Evolutionary conservation across 768 basidiomycete genomes (phyloP), one percentile per base, ranked within the genome.

Genomic region (Guyanaporus albipodus): DNA sequence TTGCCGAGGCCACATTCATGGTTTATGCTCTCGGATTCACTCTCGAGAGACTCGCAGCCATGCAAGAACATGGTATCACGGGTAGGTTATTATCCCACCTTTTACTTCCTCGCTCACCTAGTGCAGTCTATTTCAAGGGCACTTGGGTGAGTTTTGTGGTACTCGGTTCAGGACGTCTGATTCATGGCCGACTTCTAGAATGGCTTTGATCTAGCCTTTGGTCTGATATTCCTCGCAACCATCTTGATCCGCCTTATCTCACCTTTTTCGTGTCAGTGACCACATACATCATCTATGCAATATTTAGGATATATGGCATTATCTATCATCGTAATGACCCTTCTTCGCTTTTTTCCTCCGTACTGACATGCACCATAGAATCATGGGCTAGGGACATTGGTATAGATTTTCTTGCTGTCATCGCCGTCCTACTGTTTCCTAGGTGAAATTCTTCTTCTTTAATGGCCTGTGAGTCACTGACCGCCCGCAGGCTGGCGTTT

Each of bases 11-110:
- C 1, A 38, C 77, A 1, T 97, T 97, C 64, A 91, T 96, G 80
- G 54, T 79, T 4, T 87, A 85, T 59, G 74, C 79, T 2, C 68
- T 83, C 55, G 93, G 93, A 0, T 97, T 96, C 64, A 80, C 89
- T 1, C 73, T 97, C 17, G 94, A 97, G 62, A 95, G 92, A 63
- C 70, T 94, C 8, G 94, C 94, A 18, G 86, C 91, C 4, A 91
- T 95, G 84, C 90, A 96, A 62, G 93, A 97, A 63, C 92, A 92
- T 61, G 94, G 93, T 4, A 82, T 97, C 38, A 83, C 78, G 78
- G 90, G 93, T 87, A 35, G 32, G 62, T 33, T 19, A 38, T 39
- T 19, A 15, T 11, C 12, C 9, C 17, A 27, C 14, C 33, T 18
- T 28, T 37, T 21, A n/a, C 12, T 14, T 22, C 27, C 15, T n/a